Evolutionary conservation across 495 filamentous ascomycete species (phyloP).

Genomic region (Penicillium flavigenum): DNA sequence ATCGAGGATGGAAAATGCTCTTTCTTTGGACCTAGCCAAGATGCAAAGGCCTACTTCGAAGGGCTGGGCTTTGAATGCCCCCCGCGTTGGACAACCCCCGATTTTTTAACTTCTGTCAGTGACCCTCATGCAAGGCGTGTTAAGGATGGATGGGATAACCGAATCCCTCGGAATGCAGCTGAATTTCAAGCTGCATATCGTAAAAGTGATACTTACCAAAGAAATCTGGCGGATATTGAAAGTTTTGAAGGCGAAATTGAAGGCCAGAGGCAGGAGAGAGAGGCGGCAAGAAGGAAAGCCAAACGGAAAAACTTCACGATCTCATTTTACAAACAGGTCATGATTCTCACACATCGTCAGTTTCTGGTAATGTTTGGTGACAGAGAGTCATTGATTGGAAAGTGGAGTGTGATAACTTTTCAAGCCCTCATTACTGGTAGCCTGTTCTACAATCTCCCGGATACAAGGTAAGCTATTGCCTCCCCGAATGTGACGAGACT

Average conservation of each 20-base stretch:
- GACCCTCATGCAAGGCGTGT: conserved; percentile 61
- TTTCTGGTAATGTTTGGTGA: conserved; percentile 66
- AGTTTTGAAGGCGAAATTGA: conserved; percentile 54
- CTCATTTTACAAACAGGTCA: conserved; percentile 64
- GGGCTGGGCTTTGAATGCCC: conserved; percentile 60
- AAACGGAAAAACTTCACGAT: conserved; percentile 63
- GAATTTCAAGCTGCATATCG: conserved; percentile 57
- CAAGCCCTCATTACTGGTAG: conserved; percentile 75
- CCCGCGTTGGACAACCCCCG: conserved; percentile 62
- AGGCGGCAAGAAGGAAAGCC: conserved; percentile 43
- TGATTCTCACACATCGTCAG: conserved; percentile 65
- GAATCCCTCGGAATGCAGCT: conserved; percentile 58
- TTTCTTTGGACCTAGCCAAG: conserved; percentile 60
- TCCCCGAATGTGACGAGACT: not conserved
- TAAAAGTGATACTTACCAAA: conserved; percentile 43
- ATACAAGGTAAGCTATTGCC: conserved; percentile 42
- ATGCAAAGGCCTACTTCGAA: conserved; percentile 63
- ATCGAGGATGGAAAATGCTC: conserved; percentile 65
- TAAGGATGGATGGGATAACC: conserved; percentile 56
- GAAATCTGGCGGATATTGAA: conserved; percentile 42
- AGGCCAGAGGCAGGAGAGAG: conserved; percentile 45
- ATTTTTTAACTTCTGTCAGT: conserved; percentile 68
- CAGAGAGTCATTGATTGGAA: conserved; percentile 47
- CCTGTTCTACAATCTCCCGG: conserved; percentile 69
- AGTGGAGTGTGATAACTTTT: conserved; percentile 63